phyloP scores from a whole-genome alignment of 129 eudicot species.

The Flaveria brownii region DNA sequence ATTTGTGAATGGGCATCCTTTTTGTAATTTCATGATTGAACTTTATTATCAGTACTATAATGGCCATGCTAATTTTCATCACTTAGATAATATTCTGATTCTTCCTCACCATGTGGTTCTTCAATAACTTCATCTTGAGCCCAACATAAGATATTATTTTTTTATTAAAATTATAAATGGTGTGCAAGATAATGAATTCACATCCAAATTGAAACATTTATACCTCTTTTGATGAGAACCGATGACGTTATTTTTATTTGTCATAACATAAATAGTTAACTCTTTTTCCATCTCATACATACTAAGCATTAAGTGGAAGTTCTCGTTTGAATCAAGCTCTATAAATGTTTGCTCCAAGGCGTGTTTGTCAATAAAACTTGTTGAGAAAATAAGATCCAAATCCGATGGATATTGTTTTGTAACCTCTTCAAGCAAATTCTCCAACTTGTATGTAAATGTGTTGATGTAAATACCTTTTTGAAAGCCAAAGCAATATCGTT shows the following conservation, averaged over 20 bases:
- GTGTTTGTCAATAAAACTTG: not conserved
- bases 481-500: too few species aligned
- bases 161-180: not conserved
- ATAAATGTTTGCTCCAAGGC: not conserved
- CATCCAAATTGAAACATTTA: not conserved
- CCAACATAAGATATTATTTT: not conserved
- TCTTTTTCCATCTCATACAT: not conserved
- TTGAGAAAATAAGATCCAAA: too few species aligned
- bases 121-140: not conserved
- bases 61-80: constrained; percentile 9
- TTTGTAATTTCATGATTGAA: not conserved
- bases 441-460: too few species aligned
- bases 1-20: not conserved
- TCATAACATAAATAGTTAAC: not conserved
- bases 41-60: not conserved
- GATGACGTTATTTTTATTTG: not conserved
- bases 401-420: too few species aligned
- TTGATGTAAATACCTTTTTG: too few species aligned
- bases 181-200: not conserved
- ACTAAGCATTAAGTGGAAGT: not conserved
- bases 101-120: constrained; percentile 6
- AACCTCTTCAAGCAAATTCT: too few species aligned
- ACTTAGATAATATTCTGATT: not conserved
- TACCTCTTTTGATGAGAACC: not conserved
- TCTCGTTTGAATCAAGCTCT: not conserved